Evolutionary conservation across 306 rosid genomes (phyloP).

Genomic region (Sindora glabra): DNA sequence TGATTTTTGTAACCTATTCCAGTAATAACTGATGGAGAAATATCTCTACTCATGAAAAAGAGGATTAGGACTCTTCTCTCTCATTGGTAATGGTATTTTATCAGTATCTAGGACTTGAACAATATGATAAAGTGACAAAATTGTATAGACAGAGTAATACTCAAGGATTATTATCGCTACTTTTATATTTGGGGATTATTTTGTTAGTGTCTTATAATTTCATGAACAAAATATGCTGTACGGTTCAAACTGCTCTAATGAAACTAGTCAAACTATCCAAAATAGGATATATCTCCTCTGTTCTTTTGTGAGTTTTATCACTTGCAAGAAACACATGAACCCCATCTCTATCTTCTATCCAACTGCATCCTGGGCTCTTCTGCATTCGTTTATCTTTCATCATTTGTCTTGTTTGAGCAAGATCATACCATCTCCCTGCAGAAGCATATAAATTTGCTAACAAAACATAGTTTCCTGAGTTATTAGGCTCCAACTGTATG

Average conservation of each 20-base stretch:
- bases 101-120: too few species aligned
- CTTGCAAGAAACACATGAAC: conserved; percentile 45
- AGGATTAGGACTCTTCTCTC: too few species aligned
- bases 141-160: too few species aligned
- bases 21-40: too few species aligned
- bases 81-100: too few species aligned
- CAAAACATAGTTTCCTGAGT: conserved; percentile 39
- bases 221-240: too few species aligned
- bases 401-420: conserved; percentile 37
- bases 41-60: too few species aligned
- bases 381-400: conserved; percentile 37
- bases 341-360: conserved; percentile 55
- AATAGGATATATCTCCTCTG: conserved; percentile 31
- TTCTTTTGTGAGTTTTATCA: conserved; percentile 34
- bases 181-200: too few species aligned
- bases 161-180: too few species aligned
- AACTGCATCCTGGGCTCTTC: conserved; percentile 62
- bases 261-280: conserved; percentile 23
- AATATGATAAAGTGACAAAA: too few species aligned
- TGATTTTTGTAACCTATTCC: too few species aligned
- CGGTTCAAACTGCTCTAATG: conserved; percentile 27
- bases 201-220: too few species aligned
- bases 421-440: conserved; percentile 35
- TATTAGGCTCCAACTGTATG: conserved; percentile 42
- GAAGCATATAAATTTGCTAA: conserved; percentile 48